Evolutionary conservation across 2,329 filamentous ascomycete genomes (phyloP).

Genomic region (Verruconis gallopava): DNA sequence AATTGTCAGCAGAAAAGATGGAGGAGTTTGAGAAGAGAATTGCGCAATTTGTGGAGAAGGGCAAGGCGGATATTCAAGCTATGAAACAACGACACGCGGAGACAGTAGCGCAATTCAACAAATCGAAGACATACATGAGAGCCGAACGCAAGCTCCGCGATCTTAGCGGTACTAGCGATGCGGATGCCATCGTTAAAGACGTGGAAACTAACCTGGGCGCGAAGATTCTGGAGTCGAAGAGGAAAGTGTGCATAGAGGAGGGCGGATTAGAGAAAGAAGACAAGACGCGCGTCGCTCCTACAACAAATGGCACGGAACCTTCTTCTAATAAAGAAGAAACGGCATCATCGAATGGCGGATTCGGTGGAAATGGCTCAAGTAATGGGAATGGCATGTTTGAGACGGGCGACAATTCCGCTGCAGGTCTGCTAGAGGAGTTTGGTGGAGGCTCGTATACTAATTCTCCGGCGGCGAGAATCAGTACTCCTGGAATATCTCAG

Average conservation of each 20-base stretch:
- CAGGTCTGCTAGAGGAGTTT: constrained; percentile 56
- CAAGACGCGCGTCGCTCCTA: constrained; percentile 12
- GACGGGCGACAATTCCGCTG: constrained; percentile 30
- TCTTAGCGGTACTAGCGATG: not conserved
- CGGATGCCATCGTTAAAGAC: constrained; percentile 59
- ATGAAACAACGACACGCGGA: constrained; percentile 70
- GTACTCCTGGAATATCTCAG: constrained; percentile 41
- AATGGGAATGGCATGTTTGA: constrained; percentile 8
- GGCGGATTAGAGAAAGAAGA: constrained; percentile 56
- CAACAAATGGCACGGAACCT: constrained; percentile 6
- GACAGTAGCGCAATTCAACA: constrained; percentile 61
- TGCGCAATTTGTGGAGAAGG: constrained; percentile 55
- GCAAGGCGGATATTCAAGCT: constrained; percentile 69
- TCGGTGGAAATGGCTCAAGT: constrained; percentile 13
- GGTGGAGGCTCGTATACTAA: constrained; percentile 47
- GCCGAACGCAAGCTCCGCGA: constrained; percentile 57
- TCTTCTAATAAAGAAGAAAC: constrained; percentile 18
- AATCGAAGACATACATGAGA: constrained; percentile 53
- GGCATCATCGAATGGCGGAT: constrained; percentile 4
- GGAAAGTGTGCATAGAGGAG: constrained; percentile 60
- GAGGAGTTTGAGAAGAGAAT: constrained; percentile 76
- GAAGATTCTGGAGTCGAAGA: constrained; percentile 49
- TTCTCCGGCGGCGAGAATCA: constrained; percentile 48
- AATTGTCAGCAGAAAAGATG: constrained; percentile 61
- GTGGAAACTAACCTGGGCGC: constrained; percentile 61